These are phyloP conservation scores for Pseudocercospora crystallina DNA, from an alignment of 2,329 filamentous ascomycete species.

Conservation along the genomic window DNA sequence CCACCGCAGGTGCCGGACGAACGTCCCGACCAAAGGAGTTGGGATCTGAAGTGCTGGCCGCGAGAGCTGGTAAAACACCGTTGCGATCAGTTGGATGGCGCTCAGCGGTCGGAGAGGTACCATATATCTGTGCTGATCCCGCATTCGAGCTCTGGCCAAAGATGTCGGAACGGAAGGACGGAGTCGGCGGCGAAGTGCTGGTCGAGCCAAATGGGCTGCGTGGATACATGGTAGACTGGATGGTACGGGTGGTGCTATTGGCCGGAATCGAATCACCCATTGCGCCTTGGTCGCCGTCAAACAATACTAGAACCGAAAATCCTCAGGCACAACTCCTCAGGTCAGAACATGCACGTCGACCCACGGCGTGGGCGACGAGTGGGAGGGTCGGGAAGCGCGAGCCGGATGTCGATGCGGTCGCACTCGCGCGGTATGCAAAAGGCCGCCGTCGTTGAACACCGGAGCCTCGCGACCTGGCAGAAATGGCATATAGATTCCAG, in stretches of 20 bases:
- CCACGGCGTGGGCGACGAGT: slow-evolving; percentile 16
- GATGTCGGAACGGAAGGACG: slow-evolving; percentile 35
- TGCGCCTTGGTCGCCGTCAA: slow-evolving; percentile 8
- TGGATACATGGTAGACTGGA: slow-evolving; percentile 20
- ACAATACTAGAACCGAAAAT: slow-evolving; percentile 4
- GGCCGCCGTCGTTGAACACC: slow-evolving; percentile 7
- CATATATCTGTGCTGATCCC: slow-evolving; percentile 38
- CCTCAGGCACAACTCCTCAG: neutral
- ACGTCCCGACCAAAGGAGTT: slow-evolving; percentile 18
- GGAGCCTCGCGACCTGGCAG: neutral
- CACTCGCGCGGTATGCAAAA: too few relatives aligned
- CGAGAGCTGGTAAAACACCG: slow-evolving; percentile 30
- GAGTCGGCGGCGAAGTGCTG: slow-evolving; percentile 22
- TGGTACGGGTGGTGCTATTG: slow-evolving; percentile 15
- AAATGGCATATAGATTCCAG: slow-evolving; percentile 12
- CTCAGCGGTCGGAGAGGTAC: slow-evolving; percentile 43
- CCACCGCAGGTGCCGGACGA: slow-evolving; percentile 40
- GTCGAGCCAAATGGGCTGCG: slow-evolving; percentile 19
- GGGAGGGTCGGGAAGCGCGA: slow-evolving; percentile 2
- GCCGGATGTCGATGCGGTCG: neutral
- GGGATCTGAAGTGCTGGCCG: slow-evolving; percentile 28
- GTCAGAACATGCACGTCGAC: slow-evolving; percentile 11
- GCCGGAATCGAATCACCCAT: slow-evolving; percentile 22
- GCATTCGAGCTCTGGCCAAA: slow-evolving; percentile 33
- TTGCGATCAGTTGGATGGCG: slow-evolving; percentile 40